A percentile compares a stretch with the other conserved stretches of the same genome.
Conservation (phyloP, 192 early-diverging fungal genomes). For the Entomortierella chlamydospora region DNA sequence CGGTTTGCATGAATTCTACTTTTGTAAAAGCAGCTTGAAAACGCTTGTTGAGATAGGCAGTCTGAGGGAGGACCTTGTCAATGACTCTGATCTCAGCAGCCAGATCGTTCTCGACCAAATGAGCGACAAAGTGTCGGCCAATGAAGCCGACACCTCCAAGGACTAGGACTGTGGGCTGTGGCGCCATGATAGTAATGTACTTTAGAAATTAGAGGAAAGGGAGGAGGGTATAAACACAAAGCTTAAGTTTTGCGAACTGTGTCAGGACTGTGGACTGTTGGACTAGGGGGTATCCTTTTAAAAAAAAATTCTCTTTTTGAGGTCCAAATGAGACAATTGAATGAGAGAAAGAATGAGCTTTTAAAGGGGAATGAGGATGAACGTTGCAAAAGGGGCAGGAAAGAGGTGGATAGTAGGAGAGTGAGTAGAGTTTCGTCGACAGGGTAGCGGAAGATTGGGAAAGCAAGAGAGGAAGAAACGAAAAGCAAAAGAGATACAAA, state of each 20-base stretch:
- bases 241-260: too few relatives aligned
- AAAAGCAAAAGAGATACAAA: not conserved
- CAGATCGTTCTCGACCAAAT: constrained; percentile 76
- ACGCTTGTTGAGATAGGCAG: constrained; percentile 73
- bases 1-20: constrained; percentile 83
- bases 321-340: not conserved
- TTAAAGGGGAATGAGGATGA: not conserved
- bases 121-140: constrained; percentile 81
- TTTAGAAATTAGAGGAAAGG: not conserved
- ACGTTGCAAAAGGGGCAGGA: not conserved
- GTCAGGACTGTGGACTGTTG: too few relatives aligned
- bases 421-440: too few relatives aligned
- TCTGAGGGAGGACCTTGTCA: constrained; percentile 86
- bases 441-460: too few relatives aligned
- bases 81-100: constrained; percentile 75
- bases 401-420: not conserved
- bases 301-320: not conserved
- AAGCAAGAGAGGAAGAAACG: not conserved
- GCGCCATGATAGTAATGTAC: constrained; percentile 43
- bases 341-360: constrained; percentile 1
- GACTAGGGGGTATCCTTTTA: too few relatives aligned
- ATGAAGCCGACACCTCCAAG: constrained; percentile 91
- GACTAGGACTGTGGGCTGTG: constrained; percentile 72
- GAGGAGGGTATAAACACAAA: not conserved
- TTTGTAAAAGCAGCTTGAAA: constrained; percentile 77